Conservation (phyloP, 2,329 filamentous ascomycete genomes). For the Zelopaecilomyces penicillatus region DNA sequence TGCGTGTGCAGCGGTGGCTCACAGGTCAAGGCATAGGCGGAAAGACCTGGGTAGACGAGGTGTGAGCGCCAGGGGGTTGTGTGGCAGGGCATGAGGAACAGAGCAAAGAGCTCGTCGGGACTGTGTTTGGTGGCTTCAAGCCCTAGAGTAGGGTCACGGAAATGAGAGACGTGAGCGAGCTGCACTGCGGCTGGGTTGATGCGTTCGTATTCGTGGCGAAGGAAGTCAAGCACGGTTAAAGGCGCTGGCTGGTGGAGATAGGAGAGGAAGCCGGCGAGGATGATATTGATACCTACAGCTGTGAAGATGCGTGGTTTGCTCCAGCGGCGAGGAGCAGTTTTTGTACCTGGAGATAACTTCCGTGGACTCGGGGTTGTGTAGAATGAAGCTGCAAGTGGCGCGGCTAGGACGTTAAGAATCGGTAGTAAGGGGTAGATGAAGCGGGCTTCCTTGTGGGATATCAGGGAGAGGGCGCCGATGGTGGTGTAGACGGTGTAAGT, state of each 20-base stretch:
- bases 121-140: slow-evolving; percentile 9
- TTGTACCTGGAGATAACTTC: slow-evolving; percentile 13
- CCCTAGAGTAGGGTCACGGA: slow-evolving; percentile 19
- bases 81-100: slow-evolving; percentile 93
- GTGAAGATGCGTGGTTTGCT: slow-evolving; percentile 48
- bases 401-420: slow-evolving; percentile 72
- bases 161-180: slow-evolving; percentile 13
- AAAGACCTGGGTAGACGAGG: slow-evolving; percentile 64
- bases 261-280: slow-evolving; percentile 66
- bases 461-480: slow-evolving; percentile 58
- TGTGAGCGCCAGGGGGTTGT: slow-evolving; percentile 91
- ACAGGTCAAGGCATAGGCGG: slow-evolving; percentile 80
- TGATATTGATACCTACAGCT: slow-evolving; percentile 57
- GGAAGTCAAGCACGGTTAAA: slow-evolving; percentile 62
- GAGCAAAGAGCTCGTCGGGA: slow-evolving; percentile 48
- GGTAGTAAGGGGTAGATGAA: slow-evolving; percentile 93
- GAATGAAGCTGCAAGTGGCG: slow-evolving; percentile 56
- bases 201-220: slow-evolving; percentile 64
- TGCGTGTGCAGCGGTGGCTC: slow-evolving; percentile 70
- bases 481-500: slow-evolving; percentile 52
- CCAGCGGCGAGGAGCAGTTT: slow-evolving; percentile 27
- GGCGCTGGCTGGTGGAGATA: slow-evolving; percentile 74
- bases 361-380: slow-evolving; percentile 39
- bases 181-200: slow-evolving; percentile 34
- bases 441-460: slow-evolving; percentile 93